Base-by-base conservation (phyloP, 768 basidiomycete genomes). In the Auriculariales sp. region DNA sequence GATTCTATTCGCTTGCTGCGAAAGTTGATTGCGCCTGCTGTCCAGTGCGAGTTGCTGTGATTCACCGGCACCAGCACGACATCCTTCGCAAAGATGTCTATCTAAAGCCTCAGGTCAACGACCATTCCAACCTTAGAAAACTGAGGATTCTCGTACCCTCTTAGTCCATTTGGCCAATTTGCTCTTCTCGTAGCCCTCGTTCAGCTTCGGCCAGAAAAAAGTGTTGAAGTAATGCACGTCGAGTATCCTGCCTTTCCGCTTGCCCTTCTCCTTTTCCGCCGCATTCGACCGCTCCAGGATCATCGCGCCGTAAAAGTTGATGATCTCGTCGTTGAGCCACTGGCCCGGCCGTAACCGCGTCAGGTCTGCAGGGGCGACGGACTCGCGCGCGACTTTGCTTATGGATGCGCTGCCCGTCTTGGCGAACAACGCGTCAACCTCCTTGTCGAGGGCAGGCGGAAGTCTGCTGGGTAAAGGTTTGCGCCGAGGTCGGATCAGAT, bases 281-380 rank as follows among this genome's bases (percentile, higher is more conserved):
- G 46, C 31, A 47, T 82, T 80, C 12, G 85, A 74, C 19, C 91
- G 78, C n/a, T 72, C 69, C 52, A 83, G 62, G 52, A 99, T 75
- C 74, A 98, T 68, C 14, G 84, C 81, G 0, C 91, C 90, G 64
- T 97, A 97, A 60, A 89, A 94, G 66, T 95, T 97, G 72, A 99
- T 86, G 52, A 95, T 71, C 59, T 97, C 92, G 61, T 99, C 95
- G 64, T 98, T 95, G 44, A 98, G 70, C 95, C 95, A 99, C 56
- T 80, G 73, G 6, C 67, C 66, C 2, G 88, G 87, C 48, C 61
- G 61, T 36, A 99, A 64, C 19, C 85, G 78, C 2, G 62, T 55
- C 4, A 99, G 58, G 60, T 95, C 90, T 39, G 67, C 65, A 54
- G 78, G 71, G 22, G 70, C n/a, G 24, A 97, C 85, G 56, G 82